Percentiles rank a stretch among this genome's conserved stretches.
Evolutionary conservation across 2,329 filamentous ascomycete genomes (phyloP).

Genomic region (Mariannaea sp.): DNA sequence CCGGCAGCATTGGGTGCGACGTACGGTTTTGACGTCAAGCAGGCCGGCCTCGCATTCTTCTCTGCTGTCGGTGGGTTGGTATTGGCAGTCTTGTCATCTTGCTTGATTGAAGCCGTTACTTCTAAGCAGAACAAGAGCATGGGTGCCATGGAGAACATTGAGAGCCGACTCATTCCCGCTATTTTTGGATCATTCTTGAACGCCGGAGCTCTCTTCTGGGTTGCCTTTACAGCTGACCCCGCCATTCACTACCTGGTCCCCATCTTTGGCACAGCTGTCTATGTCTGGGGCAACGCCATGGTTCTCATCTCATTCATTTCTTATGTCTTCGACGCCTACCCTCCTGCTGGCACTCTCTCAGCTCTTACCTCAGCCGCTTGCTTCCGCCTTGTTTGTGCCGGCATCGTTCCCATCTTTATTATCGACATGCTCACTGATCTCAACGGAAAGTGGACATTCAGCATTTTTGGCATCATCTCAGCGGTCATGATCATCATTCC

Average conservation of each 20-base stretch:
- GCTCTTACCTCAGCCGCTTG: conserved; percentile 8
- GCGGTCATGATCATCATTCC: conserved; percentile 7
- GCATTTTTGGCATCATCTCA: conserved; percentile 10
- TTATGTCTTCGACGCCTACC: conserved; percentile 15
- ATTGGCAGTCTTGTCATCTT: not conserved
- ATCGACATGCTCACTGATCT: conserved; percentile 9
- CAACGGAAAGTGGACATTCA: conserved; percentile 10
- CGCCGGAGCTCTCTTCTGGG: conserved; percentile 15
- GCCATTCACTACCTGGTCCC: conserved; percentile 10
- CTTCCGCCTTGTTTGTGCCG: conserved; percentile 9
- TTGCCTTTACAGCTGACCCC: conserved; percentile 9
- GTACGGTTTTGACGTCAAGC: conserved; percentile 1
- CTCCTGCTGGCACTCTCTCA: conserved; percentile 9
- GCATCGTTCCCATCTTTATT: conserved; percentile 14
- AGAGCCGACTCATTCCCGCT: conserved; percentile 12
- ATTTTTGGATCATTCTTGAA: conserved; percentile 14
- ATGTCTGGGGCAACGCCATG: conserved; percentile 15
- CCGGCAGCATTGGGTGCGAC: conserved; percentile 7
- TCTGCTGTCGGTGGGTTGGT: conserved; percentile 3
- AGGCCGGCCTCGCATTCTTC: conserved; percentile 9
- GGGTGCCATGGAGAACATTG: conserved; percentile 3
- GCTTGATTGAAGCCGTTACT: conserved; percentile 7
- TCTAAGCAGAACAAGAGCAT: not conserved
- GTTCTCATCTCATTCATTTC: conserved; percentile 13
- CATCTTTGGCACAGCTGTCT: conserved; percentile 14